Conservation (phyloP, 2,329 filamentous ascomycete genomes). For the Orbilia ellipsospora region DNA sequence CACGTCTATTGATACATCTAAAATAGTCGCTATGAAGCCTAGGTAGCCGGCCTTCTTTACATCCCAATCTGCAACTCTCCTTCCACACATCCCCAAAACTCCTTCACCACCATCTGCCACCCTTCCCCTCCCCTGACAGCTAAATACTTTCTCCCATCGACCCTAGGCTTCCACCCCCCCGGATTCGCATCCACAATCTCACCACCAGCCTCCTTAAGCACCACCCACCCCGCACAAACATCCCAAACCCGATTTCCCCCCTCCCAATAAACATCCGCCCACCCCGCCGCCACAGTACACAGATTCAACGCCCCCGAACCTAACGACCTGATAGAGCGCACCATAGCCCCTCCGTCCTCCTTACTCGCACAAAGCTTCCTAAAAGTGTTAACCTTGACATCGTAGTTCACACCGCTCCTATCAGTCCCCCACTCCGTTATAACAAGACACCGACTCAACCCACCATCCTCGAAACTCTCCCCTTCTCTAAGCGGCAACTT, state of each 20-base stretch:
- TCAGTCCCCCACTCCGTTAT: conserved; percentile 73
- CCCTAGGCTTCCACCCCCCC: conserved; percentile 68
- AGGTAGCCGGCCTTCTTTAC: not conserved
- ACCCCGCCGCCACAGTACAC: conserved; percentile 70
- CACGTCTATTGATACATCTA: too few relatives aligned
- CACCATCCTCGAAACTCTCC: conserved; percentile 63
- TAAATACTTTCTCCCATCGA: conserved; percentile 71
- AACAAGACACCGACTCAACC: conserved; percentile 68
- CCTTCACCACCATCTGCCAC: conserved; percentile 65
- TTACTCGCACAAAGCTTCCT: conserved; percentile 65
- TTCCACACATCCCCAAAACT: conserved; percentile 66
- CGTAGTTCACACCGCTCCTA: conserved; percentile 69
- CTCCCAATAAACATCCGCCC: conserved; percentile 73
- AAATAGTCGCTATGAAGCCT: too few relatives aligned
- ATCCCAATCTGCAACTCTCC: conserved; percentile 60
- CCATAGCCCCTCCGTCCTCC: conserved; percentile 71
- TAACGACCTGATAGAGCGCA: conserved; percentile 69
- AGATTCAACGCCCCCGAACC: conserved; percentile 72
- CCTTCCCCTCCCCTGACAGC: conserved; percentile 64
- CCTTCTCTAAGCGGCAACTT: conserved; percentile 60
- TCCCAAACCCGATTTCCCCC: conserved; percentile 75
- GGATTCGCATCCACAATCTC: conserved; percentile 71
- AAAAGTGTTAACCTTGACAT: conserved; percentile 69
- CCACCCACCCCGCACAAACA: conserved; percentile 73
- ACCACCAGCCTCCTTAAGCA: conserved; percentile 71